phyloP scores from a whole-genome alignment of 176 grass and related monocot genomes.

The Pontederia paniculata region DNA sequence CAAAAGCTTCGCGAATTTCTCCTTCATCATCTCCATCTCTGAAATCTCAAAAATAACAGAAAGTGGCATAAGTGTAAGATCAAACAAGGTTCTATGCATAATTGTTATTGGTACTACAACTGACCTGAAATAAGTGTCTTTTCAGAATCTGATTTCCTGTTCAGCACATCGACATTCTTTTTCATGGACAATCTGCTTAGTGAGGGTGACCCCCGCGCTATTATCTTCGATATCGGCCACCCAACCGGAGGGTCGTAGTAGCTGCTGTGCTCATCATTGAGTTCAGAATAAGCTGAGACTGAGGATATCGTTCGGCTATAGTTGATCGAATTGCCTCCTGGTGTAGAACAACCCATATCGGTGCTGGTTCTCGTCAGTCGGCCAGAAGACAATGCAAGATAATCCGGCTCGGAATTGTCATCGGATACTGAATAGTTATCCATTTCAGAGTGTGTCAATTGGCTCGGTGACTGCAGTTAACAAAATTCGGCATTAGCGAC shows the following conservation, averaged over 20 bases:
- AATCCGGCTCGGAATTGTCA: constrained; percentile 46
- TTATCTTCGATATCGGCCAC: constrained; percentile 32
- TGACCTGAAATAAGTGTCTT: constrained; percentile 16
- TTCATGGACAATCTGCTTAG: constrained; percentile 54
- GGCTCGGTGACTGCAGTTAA: too few relatives aligned
- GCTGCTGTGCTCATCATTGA: constrained; percentile 46
- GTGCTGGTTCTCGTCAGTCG: constrained; percentile 19
- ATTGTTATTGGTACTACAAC: constrained; percentile 16
- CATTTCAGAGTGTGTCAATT: constrained; percentile 17
- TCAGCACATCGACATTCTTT: constrained; percentile 44
- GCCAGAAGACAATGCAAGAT: constrained; percentile 8
- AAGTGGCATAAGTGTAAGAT: background rate
- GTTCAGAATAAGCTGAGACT: constrained; percentile 69
- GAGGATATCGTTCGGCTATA: constrained; percentile 75
- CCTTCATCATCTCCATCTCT: constrained; percentile 90
- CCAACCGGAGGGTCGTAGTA: constrained; percentile 26
- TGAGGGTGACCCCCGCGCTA: constrained; percentile 26
- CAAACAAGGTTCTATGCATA: background rate
- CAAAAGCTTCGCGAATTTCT: constrained; percentile 94
- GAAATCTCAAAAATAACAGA: constrained; percentile 10
- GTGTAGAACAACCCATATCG: constrained; percentile 33
- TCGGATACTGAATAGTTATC: constrained; percentile 58
- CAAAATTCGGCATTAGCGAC: too few relatives aligned
- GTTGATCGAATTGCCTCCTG: constrained; percentile 33
- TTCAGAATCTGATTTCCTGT: constrained; percentile 41